Conservation (phyloP, 2,329 filamentous ascomycete genomes). For the Myriosclerotinia curreyana region DNA sequence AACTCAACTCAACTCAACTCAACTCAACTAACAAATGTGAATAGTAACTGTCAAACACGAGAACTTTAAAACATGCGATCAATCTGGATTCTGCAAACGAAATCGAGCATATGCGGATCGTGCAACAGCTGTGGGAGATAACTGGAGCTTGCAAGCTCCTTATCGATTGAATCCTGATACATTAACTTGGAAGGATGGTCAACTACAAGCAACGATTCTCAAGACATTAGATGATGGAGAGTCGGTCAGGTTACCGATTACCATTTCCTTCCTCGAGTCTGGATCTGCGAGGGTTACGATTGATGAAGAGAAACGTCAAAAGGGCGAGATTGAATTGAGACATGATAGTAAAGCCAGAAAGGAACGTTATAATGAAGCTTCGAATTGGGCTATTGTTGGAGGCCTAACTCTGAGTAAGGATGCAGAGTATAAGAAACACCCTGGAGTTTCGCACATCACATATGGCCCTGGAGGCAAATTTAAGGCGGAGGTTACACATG, state of each 20-base stretch:
- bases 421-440: slow-evolving; percentile 65
- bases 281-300: slow-evolving; percentile 83
- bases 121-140: slow-evolving; percentile 59
- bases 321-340: slow-evolving; percentile 82
- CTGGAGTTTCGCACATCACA: slow-evolving; percentile 67
- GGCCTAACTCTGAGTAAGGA: slow-evolving; percentile 69
- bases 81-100: slow-evolving; percentile 95
- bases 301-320: slow-evolving; percentile 86
- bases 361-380: slow-evolving; percentile 90
- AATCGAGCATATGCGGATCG: slow-evolving; percentile 87
- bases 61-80: slow-evolving; percentile 94
- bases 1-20: slow-evolving; percentile 25
- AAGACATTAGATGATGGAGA: slow-evolving; percentile 71
- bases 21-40: no score
- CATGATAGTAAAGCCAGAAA: slow-evolving; percentile 83
- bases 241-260: slow-evolving; percentile 75
- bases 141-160: slow-evolving; percentile 65
- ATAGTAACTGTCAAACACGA: slow-evolving; percentile 86
- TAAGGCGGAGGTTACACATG: slow-evolving; percentile 78
- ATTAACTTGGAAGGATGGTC: slow-evolving; percentile 72
- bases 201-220: slow-evolving; percentile 74
- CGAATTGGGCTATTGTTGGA: slow-evolving; percentile 81
- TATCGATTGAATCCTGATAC: slow-evolving; percentile 74
- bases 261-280: slow-evolving; percentile 83
- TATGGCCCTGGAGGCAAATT: slow-evolving; percentile 76